Evolutionary conservation across 1,139 yeast genomes (phyloP).

Genomic region (Hansenula anomala): DNA sequence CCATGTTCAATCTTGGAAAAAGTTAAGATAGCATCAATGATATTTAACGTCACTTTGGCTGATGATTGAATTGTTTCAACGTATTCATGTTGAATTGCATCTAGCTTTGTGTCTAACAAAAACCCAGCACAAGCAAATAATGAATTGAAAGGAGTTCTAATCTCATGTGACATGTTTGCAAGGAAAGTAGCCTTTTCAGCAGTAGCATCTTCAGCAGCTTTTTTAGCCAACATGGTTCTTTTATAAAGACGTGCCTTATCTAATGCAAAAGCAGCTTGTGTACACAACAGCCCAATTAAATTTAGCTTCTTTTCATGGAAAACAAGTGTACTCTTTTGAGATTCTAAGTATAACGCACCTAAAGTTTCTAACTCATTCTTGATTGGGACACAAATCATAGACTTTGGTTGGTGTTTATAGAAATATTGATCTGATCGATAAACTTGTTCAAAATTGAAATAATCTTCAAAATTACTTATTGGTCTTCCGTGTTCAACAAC

Average conservation of each 20-base stretch:
- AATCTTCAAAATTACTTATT: constrained; percentile 35
- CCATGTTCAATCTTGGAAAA: constrained; percentile 57
- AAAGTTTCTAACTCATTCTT: constrained; percentile 37
- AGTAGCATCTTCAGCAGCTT: constrained; percentile 56
- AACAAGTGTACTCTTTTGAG: constrained; percentile 23
- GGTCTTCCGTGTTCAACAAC: constrained; percentile 36
- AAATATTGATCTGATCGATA: constrained; percentile 41
- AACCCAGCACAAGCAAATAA: constrained; percentile 51
- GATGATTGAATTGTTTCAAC: constrained; percentile 51
- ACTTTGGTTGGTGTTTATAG: constrained; percentile 29
- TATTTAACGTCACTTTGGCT: constrained; percentile 48
- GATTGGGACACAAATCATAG: constrained; percentile 45
- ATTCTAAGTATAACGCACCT: constrained; percentile 48
- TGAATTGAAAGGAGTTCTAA: constrained; percentile 55
- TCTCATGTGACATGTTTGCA: constrained; percentile 60
- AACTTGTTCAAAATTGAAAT: constrained; percentile 31
- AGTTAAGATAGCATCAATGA: constrained; percentile 54
- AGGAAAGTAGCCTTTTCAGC: constrained; percentile 54
- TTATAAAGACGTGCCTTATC: constrained; percentile 44
- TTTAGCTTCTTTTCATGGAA: constrained; percentile 36
- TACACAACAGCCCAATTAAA: constrained; percentile 41
- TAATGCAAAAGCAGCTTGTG: constrained; percentile 52
- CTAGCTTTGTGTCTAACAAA: constrained; percentile 44
- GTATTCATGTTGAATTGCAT: constrained; percentile 44
- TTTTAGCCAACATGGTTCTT: constrained; percentile 49